Base-by-base conservation (phyloP, 2,329 filamentous ascomycete genomes). In the Cercospora sesami region DNA sequence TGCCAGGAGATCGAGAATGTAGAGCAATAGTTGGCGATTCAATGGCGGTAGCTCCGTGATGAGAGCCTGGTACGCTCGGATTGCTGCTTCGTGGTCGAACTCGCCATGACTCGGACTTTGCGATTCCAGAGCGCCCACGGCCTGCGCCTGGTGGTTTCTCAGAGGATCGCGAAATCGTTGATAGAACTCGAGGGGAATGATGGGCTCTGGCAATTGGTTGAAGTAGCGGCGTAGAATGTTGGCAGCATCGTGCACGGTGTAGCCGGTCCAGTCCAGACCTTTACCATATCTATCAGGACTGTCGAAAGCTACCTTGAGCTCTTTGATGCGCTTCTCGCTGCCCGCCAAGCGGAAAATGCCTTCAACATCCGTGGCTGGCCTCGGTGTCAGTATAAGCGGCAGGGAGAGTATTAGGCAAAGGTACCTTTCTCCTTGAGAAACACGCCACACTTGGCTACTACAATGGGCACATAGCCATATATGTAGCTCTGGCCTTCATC, bases 241-340 rank as follows among this genome's bases (percentile, higher is more conserved):
- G 75, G 95, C 94, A 28, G 95, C 95, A 85, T 99, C 95, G 80
- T 99, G 95, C 51, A 99, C 95, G 0, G 95, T 99, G 79, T 97
- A 99, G 58, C 95, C 95, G 58, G 93, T 91, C 95, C 95, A 99
- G 75, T 97, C 92, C 28, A 99, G 86, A 16, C 95, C 95, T 81
- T 99, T 99, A 64, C 95, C 95, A 79, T 97, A 99, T 75, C 94
- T 87, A 75, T 96, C 93, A 48, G 95, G 95, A 0, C 94, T 96
- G 80, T 98, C 92, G 80, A 99, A 99, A 3, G 93, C 87, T 30
- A 86, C 88, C 80, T 96, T 94, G 31, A 99, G 87, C 79, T 98
- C 95, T 80, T 98, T 99, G 82, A 99, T 99, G 70, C 95, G 91
- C 82, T 97, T 98, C 78, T 97, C 94, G 39, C 95, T 98, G 61